phyloP scores from a whole-genome alignment of 2,329 filamentous ascomycete genomes.

The Thermothelomyces thermophilus region DNA sequence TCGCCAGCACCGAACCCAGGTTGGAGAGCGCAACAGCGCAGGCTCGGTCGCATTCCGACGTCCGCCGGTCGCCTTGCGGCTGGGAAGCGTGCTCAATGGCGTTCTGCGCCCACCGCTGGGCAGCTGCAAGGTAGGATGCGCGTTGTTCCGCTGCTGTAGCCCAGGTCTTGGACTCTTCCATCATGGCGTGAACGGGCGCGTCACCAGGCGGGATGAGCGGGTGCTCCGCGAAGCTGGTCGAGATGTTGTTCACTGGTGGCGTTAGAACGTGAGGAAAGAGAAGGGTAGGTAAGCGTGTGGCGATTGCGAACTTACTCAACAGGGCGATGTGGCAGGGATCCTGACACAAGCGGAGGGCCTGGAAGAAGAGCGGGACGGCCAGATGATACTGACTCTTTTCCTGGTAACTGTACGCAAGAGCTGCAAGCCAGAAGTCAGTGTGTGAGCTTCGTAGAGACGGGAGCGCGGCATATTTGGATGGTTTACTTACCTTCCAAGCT shows the following conservation, averaged over 20 bases:
- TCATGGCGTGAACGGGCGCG: constrained; percentile 27
- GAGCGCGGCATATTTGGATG: not conserved
- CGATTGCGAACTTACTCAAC: constrained; percentile 52
- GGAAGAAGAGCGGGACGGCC: constrained; percentile 78
- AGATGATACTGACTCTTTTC: constrained; percentile 69
- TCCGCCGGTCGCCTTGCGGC: constrained; percentile 60
- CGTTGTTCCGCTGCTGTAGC: constrained; percentile 42
- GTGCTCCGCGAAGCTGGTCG: constrained; percentile 66
- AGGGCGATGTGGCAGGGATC: constrained; percentile 70
- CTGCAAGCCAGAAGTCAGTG: constrained; percentile 35
- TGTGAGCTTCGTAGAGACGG: too few relatives aligned
- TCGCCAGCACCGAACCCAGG: constrained; percentile 74
- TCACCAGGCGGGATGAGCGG: constrained; percentile 35
- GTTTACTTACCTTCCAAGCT: constrained; percentile 55
- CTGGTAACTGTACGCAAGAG: constrained; percentile 72
- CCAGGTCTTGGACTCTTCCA: constrained; percentile 23
- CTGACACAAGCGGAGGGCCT: constrained; percentile 65
- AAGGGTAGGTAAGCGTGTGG: not conserved
- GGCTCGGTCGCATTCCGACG: constrained; percentile 73
- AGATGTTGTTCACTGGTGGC: constrained; percentile 67
- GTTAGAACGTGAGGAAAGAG: not conserved
- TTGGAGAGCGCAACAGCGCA: constrained; percentile 83
- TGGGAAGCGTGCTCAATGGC: constrained; percentile 60
- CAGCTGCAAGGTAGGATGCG: constrained; percentile 59
- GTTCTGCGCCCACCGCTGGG: constrained; percentile 71